Base-by-base conservation (phyloP, 441 rosid species). In the Mallotus japonicus region DNA sequence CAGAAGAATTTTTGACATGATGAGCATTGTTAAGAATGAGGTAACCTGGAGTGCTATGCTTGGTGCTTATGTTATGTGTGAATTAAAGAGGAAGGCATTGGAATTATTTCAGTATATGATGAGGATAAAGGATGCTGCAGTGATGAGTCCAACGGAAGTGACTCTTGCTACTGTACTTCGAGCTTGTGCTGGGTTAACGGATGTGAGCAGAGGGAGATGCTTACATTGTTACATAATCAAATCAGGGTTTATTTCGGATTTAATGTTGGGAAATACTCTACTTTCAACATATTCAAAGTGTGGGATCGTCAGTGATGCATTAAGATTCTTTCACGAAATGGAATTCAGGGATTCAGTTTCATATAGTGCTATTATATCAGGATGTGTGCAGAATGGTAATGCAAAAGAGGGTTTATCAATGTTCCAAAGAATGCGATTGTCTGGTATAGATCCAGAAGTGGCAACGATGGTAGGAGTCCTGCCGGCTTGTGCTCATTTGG, bases 11-110 rank as follows among this genome's bases (percentile, higher is more conserved):
- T 80, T 80, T 47, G 72, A 80, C 20, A 69, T 13, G 75, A 76
- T 69, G 75, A 56, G 61, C 46, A 19, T 14, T 8, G 69, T n/a
- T 11, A 80, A 49, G 72, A 80, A 80, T 70, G 83, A 80, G 59
- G 83, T 80, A 37, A 80, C 80, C 8, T 80, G 80, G 83, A 73
- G 77, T 58, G 77, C 83, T 51, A 80, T 80, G 73, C 68, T 76
- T 44, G 77, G 80, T 69, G 77, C 75, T 19, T 80, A 73, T 70
- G 73, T 80, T 64, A 51, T 49, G 6, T 76, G 72, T 73, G 75
- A 70, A 51, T 65, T 73, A 44, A 68, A 73, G 72, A n/a, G n/a
- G 55, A 73, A 80, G 49, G 77, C 69, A 32, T 65, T 80, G 74
- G 65, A 73, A 50, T 34, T 80, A 8, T 80, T 80, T 65, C 77